Percentiles rank a stretch among this genome's conserved stretches.
Conservation (phyloP, 73 alveolate species). For the Tetrahymena thermophila region DNA sequence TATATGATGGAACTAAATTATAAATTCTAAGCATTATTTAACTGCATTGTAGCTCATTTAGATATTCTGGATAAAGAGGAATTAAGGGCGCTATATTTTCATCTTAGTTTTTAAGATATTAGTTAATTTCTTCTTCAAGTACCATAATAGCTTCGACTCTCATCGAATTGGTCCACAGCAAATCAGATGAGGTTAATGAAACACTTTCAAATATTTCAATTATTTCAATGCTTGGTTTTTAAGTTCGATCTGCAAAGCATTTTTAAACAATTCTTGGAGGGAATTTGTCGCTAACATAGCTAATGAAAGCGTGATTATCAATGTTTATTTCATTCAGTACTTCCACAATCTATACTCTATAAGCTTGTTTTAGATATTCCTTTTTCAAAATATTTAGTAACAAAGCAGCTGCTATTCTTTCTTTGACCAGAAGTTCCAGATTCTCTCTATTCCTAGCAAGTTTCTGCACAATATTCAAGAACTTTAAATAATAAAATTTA, state of each 20-base stretch:
- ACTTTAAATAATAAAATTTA: neutral
- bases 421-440: neutral
- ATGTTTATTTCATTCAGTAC: neutral
- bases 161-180: neutral
- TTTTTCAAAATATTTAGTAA: neutral
- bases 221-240: neutral
- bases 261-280: neutral
- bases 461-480: neutral
- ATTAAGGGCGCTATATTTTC: neutral
- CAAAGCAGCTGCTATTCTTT: neutral
- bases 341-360: neutral
- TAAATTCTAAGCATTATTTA: neutral
- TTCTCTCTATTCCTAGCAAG: neutral
- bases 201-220: neutral
- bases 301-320: neutral
- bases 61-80: neutral
- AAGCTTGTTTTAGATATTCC: neutral
- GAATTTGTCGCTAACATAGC: neutral
- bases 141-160: neutral
- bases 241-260: neutral
- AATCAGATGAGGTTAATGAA: neutral
- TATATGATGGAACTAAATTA: neutral
- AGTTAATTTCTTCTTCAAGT: neutral
- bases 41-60: neutral
- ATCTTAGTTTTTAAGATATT: neutral